Conservation (phyloP, 2,329 filamentous ascomycete species). For the Epichloe sibirici region DNA sequence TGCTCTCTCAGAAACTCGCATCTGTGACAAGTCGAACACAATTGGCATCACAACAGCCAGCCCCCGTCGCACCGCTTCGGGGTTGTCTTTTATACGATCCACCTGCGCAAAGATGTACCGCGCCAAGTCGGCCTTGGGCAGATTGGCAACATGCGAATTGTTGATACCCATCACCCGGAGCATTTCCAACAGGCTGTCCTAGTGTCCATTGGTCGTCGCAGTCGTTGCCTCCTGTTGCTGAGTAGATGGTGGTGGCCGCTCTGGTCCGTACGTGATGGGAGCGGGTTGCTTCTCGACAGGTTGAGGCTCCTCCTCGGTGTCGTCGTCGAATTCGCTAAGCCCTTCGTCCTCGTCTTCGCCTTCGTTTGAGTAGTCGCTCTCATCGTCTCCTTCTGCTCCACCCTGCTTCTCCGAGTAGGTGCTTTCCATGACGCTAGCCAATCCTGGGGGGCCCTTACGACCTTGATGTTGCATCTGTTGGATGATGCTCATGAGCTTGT, state of each 20-base stretch:
- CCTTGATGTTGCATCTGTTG: constrained; percentile 94
- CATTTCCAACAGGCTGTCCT: constrained; percentile 13
- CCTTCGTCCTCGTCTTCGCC: constrained; percentile 43
- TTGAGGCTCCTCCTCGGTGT: constrained; percentile 39
- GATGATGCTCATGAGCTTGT: constrained; percentile 87
- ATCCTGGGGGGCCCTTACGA: constrained; percentile 57
- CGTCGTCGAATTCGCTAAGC: constrained; percentile 52
- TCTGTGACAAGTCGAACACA: neutral
- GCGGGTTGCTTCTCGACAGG: constrained; percentile 19
- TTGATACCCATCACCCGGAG: neutral
- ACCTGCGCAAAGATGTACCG: neutral
- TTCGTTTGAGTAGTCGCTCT: constrained; percentile 53
- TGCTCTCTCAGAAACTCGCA: neutral
- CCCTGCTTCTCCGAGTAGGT: constrained; percentile 43
- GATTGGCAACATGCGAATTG: neutral
- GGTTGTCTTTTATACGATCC: neutral
- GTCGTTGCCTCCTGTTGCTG: constrained; percentile 8
- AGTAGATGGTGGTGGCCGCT: constrained; percentile 31
- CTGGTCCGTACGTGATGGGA: constrained; percentile 34
- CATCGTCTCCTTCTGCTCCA: constrained; percentile 36
- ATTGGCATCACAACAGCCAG: neutral
- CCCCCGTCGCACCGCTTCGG: neutral
- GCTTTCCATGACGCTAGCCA: constrained; percentile 47
- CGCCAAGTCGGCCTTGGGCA: constrained; percentile 1
- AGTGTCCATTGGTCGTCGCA: constrained; percentile 31